Base-by-base conservation (phyloP, 768 basidiomycete genomes). In the Lactifluus piperatus region DNA sequence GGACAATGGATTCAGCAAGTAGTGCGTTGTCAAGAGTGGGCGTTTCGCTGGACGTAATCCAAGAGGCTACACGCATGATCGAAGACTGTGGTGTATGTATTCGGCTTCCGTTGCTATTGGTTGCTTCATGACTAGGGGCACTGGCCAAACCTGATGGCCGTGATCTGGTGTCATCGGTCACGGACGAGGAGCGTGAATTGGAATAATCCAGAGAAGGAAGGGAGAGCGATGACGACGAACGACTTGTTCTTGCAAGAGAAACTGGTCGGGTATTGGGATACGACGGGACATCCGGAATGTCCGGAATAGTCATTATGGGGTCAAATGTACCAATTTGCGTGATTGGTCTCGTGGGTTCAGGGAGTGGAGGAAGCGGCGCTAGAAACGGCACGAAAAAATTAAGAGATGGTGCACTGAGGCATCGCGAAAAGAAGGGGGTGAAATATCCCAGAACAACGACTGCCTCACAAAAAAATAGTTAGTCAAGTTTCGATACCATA, bases 391-490 rank as follows among this genome's bases (percentile, higher is more conserved):
- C 56, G 18, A 44, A 57, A 53, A 63, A 63, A 36, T 60, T 56
- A 22, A 65, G 48, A 18, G 62, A 55, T 14, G 63, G 64, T 29
- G 62, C 64, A 36, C 58, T 63, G 37, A 65, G 51, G 26, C 64
- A 65, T 47, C 62, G 57, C n/a, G 64, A 65, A 41, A 65, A 65
- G 47, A 60, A 65, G 6, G 64, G 57, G 2, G 64, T 65, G 41
- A 65, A 65, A 51, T 65, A 65, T 37, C 52, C 62, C 16, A 58
- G 57, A 50, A 65, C 57, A 16, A 64, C 58, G 29, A 57, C 62
- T 65, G 46, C n/a, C 43, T n/a, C n/a, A 18, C 36, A 18, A 37
- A 32, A 20, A 30, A 59, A 34, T 10, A 34, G 44, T 59, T 20
- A 59, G 56, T 45, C 18, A 29, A 20, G 7, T 14, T 24, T 11